A percentile compares a stretch with the other conserved stretches of the same genome.
Evolutionary conservation across 108 stramenopile species (phyloP).

Genomic region (Cylindrotheca fusiformis): DNA sequence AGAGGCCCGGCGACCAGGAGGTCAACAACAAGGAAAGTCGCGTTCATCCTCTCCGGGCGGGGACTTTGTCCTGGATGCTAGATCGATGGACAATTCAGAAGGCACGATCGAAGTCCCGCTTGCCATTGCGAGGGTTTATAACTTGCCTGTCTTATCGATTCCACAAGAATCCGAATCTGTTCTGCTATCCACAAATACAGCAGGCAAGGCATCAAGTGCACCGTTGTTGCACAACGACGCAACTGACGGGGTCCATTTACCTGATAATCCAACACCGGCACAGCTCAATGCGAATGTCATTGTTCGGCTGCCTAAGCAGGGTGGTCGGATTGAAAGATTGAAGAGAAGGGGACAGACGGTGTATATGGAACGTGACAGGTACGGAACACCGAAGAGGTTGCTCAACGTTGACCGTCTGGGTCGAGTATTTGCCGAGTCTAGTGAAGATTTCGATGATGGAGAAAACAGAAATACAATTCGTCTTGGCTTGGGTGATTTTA

Average conservation of each 20-base stretch:
- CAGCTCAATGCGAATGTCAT: slow-evolving; percentile 59
- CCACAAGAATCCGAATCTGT: slow-evolving; percentile 16
- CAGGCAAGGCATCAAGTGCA: slow-evolving; percentile 1
- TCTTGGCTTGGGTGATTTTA: slow-evolving; percentile 89
- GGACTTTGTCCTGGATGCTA: slow-evolving; percentile 2
- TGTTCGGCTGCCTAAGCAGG: slow-evolving; percentile 58
- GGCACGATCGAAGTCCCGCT: slow-evolving; percentile 45
- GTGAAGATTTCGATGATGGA: slow-evolving; percentile 47
- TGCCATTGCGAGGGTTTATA: slow-evolving; percentile 74
- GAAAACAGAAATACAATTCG: slow-evolving; percentile 53
- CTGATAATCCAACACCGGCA: slow-evolving; percentile 41
- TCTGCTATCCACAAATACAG: not conserved
- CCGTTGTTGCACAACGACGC: slow-evolving; percentile 27
- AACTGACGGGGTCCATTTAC: slow-evolving; percentile 25
- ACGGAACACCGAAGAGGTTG: slow-evolving; percentile 66
- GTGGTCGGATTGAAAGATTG: slow-evolving; percentile 66
- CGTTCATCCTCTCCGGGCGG: slow-evolving; percentile 14
- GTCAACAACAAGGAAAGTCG: not conserved
- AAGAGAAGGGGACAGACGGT: slow-evolving; percentile 27
- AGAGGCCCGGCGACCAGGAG: slow-evolving; percentile 67
- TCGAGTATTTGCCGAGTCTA: slow-evolving; percentile 73
- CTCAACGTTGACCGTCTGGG: slow-evolving; percentile 70
- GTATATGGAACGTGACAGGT: slow-evolving; percentile 58
- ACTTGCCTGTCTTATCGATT: slow-evolving; percentile 48
- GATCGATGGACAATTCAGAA: not conserved